Conservation (phyloP, 1,284 basidiomycete genomes). For the Tausonia pullulans region DNA sequence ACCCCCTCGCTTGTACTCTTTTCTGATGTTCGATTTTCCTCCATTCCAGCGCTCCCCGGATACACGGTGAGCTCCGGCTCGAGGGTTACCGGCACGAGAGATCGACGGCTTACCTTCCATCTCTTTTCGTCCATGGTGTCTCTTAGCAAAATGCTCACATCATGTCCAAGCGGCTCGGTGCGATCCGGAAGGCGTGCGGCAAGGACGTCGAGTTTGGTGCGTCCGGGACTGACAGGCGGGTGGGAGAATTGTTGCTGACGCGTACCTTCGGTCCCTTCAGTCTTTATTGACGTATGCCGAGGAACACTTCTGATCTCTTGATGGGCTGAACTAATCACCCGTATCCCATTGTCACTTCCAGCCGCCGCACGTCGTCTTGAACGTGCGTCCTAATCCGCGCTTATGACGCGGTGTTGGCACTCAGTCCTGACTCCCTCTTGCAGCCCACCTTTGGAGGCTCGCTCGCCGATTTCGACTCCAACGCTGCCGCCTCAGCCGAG, state of each 20-base stretch:
- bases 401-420: slow-evolving; percentile 50
- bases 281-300: slow-evolving; percentile 56
- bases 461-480: slow-evolving; percentile 45
- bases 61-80: not conserved
- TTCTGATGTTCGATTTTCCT: not conserved
- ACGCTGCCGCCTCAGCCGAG: slow-evolving; percentile 40
- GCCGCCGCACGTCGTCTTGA: slow-evolving; percentile 53
- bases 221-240: slow-evolving; percentile 54
- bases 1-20: not conserved
- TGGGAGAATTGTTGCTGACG: slow-evolving; percentile 40
- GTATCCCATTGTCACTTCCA: not conserved
- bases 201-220: slow-evolving; percentile 63
- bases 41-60: slow-evolving; percentile 7
- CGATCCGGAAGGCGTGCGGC: slow-evolving; percentile 55
- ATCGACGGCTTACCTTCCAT: not conserved
- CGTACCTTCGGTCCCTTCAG: slow-evolving; percentile 34
- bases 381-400: slow-evolving; percentile 20
- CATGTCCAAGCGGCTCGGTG: slow-evolving; percentile 41
- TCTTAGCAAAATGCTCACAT: slow-evolving; percentile 16
- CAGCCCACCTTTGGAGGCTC: slow-evolving; percentile 22
- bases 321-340: not conserved
- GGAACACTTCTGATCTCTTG: not conserved
- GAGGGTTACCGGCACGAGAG: no score
- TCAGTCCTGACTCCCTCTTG: not conserved
- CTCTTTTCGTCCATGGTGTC: slow-evolving; percentile 2